These are phyloP conservation scores for Phoma herbarum DNA, from an alignment of 2,329 filamentous ascomycete genomes.

Conservation along the genomic window DNA sequence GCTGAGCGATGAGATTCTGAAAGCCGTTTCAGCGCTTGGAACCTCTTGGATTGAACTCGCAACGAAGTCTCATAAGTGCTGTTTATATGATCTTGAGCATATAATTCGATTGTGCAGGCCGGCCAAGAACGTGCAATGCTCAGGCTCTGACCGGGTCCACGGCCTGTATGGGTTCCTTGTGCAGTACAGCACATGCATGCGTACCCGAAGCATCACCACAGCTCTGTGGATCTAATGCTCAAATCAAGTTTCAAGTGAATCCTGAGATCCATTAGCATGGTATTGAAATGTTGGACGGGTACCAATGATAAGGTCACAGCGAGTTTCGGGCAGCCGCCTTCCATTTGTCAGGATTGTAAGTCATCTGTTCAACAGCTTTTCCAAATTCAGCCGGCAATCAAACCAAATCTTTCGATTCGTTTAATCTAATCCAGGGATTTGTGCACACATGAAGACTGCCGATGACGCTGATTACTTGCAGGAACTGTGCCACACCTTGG, in stretches of 20 bases:
- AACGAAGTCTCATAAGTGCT: background rate
- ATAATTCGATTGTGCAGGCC: background rate
- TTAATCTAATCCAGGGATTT: background rate
- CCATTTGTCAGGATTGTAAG: background rate
- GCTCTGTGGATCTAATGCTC: background rate
- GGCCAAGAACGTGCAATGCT: background rate
- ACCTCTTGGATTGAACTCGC: background rate
- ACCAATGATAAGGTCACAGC: background rate
- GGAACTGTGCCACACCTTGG: conserved; percentile 11
- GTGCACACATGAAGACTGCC: background rate
- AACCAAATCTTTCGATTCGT: background rate
- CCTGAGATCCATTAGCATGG: background rate
- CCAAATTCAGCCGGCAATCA: background rate
- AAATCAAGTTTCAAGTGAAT: background rate
- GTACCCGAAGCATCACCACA: background rate
- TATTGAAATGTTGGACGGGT: background rate
- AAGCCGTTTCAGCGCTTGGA: background rate
- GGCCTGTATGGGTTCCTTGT: background rate
- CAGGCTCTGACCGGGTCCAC: background rate
- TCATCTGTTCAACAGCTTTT: too few species aligned
- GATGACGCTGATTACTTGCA: conserved; percentile 16
- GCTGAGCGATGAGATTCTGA: background rate
- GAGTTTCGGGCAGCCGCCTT: background rate
- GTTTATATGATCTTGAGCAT: background rate
- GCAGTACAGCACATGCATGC: conserved; percentile 1